Evolutionary conservation across 257 asterid species (phyloP).

Genomic region (Jacaranda copaia): DNA sequence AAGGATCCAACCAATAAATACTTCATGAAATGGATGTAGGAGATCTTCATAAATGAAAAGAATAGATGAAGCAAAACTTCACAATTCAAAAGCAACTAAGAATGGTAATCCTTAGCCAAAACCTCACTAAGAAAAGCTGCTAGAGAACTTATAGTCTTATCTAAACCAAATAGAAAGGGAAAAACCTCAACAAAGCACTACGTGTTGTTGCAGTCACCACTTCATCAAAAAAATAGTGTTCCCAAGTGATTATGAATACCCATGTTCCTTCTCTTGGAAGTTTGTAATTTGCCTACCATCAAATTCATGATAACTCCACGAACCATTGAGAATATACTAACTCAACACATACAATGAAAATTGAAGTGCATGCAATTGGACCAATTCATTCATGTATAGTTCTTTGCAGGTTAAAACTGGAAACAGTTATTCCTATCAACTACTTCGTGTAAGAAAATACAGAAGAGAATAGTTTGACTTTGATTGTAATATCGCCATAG

Average conservation of each 20-base stretch:
- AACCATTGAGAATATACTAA: constrained; percentile 5
- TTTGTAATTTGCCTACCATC: neutral
- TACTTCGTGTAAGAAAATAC: neutral
- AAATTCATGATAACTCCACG: neutral
- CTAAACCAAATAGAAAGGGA: neutral
- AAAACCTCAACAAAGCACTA: too few relatives aligned
- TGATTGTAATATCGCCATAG: neutral
- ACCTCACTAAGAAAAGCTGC: neutral
- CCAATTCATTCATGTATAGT: neutral
- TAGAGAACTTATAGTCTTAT: neutral
- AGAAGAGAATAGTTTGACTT: neutral
- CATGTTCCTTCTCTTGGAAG: constrained; percentile 3
- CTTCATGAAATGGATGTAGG: neutral
- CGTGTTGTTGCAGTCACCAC: too few relatives aligned
- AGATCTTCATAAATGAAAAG: neutral
- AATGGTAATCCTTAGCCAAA: too few relatives aligned
- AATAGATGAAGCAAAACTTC: neutral
- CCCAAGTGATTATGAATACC: neutral
- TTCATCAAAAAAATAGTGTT: neutral
- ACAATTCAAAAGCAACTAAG: neutral
- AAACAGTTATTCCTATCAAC: neutral
- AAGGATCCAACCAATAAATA: constrained; percentile 26
- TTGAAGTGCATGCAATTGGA: constrained; percentile 5
- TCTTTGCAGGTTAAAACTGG: constrained; percentile 9
- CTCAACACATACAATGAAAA: neutral